Percentiles rank a stretch among this genome's conserved stretches.
Evolutionary conservation across 1,139 yeast genomes (phyloP).

Genomic region (Suhomyces yuchorum): DNA sequence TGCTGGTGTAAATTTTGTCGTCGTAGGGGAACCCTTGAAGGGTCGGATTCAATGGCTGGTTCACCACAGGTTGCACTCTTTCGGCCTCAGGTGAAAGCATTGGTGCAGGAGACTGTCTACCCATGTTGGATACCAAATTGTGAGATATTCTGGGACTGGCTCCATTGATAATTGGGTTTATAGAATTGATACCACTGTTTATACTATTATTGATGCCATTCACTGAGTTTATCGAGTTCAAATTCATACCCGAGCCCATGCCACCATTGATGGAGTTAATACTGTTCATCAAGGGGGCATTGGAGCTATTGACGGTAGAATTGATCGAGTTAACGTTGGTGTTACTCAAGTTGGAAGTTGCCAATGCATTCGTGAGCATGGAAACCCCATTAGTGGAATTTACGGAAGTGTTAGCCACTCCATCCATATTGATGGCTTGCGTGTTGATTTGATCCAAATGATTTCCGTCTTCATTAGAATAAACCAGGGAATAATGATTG

Average conservation of each 20-base stretch:
- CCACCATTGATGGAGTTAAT: background rate
- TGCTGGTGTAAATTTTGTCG: slow-evolving; percentile 22
- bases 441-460: slow-evolving; percentile 16
- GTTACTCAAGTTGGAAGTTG: background rate
- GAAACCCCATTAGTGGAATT: background rate
- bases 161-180: background rate
- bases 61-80: background rate
- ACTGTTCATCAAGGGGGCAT: background rate
- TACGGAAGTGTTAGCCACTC: background rate
- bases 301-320: background rate
- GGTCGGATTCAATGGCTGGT: slow-evolving; percentile 1
- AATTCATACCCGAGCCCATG: background rate
- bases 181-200: background rate
- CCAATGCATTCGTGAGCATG: background rate
- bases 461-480: slow-evolving; percentile 20
- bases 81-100: background rate
- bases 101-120: background rate
- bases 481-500: slow-evolving; percentile 30
- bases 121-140: background rate
- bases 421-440: slow-evolving; percentile 14
- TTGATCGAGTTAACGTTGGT: background rate
- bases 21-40: slow-evolving; percentile 26
- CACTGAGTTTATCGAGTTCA: background rate
- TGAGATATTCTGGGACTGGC: background rate
- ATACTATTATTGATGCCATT: background rate